Percentiles rank a stretch among this genome's conserved stretches.
Evolutionary conservation across 2,329 filamentous ascomycete genomes (phyloP).

Genomic region (Fusarium sp.): DNA sequence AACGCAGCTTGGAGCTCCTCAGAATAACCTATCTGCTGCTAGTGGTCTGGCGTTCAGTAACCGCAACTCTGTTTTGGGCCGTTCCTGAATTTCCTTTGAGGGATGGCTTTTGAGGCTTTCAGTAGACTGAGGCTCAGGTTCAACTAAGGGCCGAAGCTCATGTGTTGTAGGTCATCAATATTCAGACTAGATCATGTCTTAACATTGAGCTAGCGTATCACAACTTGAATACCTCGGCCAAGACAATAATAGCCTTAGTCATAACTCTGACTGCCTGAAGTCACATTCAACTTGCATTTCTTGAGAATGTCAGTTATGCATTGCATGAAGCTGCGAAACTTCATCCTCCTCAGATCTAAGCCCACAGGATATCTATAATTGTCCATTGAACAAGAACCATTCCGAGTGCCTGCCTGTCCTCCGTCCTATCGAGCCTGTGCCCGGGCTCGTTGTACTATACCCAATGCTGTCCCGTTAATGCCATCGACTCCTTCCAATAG

Average conservation of each 20-base stretch:
- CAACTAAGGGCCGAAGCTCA: background rate
- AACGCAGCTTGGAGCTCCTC: background rate
- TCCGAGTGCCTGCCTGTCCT: slow-evolving; percentile 7
- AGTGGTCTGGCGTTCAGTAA: slow-evolving; percentile 16
- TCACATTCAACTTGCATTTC: background rate
- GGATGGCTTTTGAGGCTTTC: slow-evolving; percentile 5
- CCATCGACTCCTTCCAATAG: slow-evolving; percentile 17
- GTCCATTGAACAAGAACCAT: slow-evolving; percentile 26
- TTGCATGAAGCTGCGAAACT: slow-evolving; percentile 40
- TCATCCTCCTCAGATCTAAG: slow-evolving; percentile 31
- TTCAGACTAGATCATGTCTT: background rate
- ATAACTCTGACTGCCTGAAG: background rate
- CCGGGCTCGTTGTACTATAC: slow-evolving; percentile 3
- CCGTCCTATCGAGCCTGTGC: background rate
- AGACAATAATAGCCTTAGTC: slow-evolving; percentile 1
- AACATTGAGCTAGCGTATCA: too few species aligned
- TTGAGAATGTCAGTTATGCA: slow-evolving; percentile 24
- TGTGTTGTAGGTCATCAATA: background rate
- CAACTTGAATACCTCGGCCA: background rate
- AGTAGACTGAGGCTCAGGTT: slow-evolving; percentile 8
- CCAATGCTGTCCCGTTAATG: slow-evolving; percentile 15
- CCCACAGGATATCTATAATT: slow-evolving; percentile 37
- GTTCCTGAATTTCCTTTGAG: slow-evolving; percentile 19
- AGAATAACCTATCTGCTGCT: slow-evolving; percentile 24
- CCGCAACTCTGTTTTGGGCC: slow-evolving; percentile 30